Conservation (phyloP, 2,329 filamentous ascomycete genomes). For the Clonostachys solani region DNA sequence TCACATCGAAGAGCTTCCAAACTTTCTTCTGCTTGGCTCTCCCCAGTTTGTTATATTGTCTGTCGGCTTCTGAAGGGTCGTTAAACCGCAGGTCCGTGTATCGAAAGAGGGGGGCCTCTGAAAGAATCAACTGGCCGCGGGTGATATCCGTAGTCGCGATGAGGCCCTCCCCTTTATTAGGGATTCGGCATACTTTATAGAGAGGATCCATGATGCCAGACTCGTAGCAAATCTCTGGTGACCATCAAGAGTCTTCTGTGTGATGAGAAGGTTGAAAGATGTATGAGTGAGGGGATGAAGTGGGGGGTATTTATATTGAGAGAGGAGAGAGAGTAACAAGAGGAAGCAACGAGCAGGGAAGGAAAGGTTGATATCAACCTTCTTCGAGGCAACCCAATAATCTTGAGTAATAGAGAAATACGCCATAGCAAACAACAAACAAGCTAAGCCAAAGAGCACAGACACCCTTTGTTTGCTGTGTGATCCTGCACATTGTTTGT, state of each 20-base stretch:
- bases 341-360: neutral
- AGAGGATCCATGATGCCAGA: neutral
- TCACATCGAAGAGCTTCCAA: neutral
- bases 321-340: neutral
- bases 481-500: too few relatives aligned
- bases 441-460: too few relatives aligned
- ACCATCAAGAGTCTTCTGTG: neutral
- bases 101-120: neutral
- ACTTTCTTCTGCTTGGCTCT: neutral
- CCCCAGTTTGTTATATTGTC: neutral
- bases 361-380: too few relatives aligned
- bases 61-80: neutral
- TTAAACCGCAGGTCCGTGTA: neutral
- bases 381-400: too few relatives aligned
- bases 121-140: constrained; percentile 1
- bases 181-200: neutral
- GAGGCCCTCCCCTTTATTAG: constrained; percentile 3
- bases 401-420: too few relatives aligned
- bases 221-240: neutral
- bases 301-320: neutral
- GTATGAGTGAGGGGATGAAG: neutral
- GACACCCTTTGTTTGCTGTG: too few relatives aligned
- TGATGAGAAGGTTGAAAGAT: neutral
- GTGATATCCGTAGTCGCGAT: constrained; percentile 3
- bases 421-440: too few relatives aligned